Percentiles rank a stretch among this genome's conserved stretches.
Evolutionary conservation across 176 grass and related monocot genomes (phyloP).

Genomic region (Aegilops sharonensis): DNA sequence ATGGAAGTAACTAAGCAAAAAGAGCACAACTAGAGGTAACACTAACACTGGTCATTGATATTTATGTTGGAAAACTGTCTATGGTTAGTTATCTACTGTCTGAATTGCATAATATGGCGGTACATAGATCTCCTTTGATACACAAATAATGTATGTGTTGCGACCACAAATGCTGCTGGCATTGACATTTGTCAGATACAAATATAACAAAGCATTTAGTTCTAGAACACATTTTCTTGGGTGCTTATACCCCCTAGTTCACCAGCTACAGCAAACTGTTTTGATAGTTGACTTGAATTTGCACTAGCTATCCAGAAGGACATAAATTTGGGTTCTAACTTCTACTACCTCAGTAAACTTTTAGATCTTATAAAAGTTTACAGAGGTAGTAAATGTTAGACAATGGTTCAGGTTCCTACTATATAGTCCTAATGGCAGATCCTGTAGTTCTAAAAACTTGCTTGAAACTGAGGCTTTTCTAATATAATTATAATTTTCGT

Average conservation of each 20-base stretch:
- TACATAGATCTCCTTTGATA: neutral
- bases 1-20: neutral
- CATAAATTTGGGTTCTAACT: conserved; percentile 3
- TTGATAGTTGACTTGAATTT: neutral
- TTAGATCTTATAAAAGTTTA: too few relatives aligned
- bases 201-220: neutral
- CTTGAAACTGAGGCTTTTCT: neutral
- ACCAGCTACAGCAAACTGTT: neutral
- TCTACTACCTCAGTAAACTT: neutral
- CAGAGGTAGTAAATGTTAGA: too few relatives aligned
- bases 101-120: neutral
- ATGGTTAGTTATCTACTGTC: neutral
- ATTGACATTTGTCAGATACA: neutral
- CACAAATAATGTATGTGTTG: neutral
- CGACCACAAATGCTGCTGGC: neutral
- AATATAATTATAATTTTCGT: neutral
- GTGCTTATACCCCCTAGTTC: neutral
- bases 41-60: neutral
- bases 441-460: neutral
- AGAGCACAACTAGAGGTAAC: neutral
- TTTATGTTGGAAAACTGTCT: neutral
- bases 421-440: too few relatives aligned
- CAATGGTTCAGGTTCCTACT: too few relatives aligned
- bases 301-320: neutral
- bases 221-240: neutral